These are phyloP conservation scores for Paracoccidioides lutzii DNA, from an alignment of 2,329 filamentous ascomycete species.

Conservation along the genomic window DNA sequence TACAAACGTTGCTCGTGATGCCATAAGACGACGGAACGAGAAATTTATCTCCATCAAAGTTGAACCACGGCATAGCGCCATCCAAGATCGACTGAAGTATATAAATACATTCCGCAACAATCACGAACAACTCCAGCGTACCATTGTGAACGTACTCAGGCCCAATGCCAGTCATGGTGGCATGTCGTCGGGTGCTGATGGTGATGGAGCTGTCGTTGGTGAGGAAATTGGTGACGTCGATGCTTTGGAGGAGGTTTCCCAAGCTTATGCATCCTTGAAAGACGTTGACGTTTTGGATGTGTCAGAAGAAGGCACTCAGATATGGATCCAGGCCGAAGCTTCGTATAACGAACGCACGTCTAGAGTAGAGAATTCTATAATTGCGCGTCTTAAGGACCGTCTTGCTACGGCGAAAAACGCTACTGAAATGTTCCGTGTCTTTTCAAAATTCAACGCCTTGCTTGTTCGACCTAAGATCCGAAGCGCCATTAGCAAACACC, in stretches of 20 bases:
- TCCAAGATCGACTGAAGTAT: constrained; percentile 83
- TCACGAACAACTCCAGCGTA: constrained; percentile 92
- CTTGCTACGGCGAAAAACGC: constrained; percentile 92
- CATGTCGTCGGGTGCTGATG: constrained; percentile 27
- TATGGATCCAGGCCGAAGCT: constrained; percentile 88
- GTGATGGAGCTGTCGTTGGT: constrained; percentile 56
- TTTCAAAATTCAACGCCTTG: constrained; percentile 98
- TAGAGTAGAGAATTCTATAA: constrained; percentile 96
- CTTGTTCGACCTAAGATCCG: constrained; percentile 98
- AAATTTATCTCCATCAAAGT: constrained; percentile 99
- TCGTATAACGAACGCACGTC: constrained; percentile 96
- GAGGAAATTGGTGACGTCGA: constrained; percentile 97
- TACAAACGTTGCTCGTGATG: constrained; percentile 90
- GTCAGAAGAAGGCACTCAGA: constrained; percentile 72
- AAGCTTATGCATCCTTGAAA: constrained; percentile 86
- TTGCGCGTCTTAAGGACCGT: constrained; percentile 80
- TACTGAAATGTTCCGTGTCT: constrained; percentile 99
- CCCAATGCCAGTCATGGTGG: constrained; percentile 52
- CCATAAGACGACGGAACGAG: constrained; percentile 83
- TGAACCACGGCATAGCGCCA: constrained; percentile 69
- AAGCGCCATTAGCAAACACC: constrained; percentile 93
- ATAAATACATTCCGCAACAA: constrained; percentile 91
- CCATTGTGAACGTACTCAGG: constrained; percentile 92
- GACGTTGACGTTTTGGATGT: constrained; percentile 94
- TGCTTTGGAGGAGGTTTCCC: constrained; percentile 87